Conservation (phyloP, 129 eudicot species). For the Flaveria linearis region DNA sequence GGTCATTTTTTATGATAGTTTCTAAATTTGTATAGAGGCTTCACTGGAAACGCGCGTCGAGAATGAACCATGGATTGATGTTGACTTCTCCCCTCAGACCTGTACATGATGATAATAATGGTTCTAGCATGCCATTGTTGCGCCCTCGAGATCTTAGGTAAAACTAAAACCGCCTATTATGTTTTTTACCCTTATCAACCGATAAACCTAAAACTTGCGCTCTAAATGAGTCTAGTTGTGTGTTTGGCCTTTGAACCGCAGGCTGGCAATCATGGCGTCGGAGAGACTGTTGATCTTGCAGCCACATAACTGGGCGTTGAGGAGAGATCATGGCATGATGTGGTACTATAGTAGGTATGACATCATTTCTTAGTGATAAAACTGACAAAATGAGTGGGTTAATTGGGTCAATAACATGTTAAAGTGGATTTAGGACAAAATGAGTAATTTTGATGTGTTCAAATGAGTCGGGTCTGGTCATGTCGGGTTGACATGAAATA, state of each 20-base stretch:
- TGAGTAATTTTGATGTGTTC: neutral
- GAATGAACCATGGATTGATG: conserved; percentile 73
- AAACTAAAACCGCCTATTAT: neutral
- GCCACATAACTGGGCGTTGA: conserved; percentile 93
- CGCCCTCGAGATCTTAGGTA: conserved; percentile 90
- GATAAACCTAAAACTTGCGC: conserved; percentile 32
- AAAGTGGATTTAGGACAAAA: neutral
- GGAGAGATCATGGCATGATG: conserved; percentile 98
- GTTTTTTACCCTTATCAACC: conserved; percentile 17
- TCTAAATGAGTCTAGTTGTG: conserved; percentile 20
- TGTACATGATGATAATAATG: conserved; percentile 48
- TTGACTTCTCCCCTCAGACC: conserved; percentile 85
- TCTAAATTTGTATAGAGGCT: conserved; percentile 51
- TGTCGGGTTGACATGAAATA: neutral
- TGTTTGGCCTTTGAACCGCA: conserved; percentile 33
- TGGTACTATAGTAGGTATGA: conserved; percentile 71
- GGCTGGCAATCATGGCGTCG: conserved; percentile 95
- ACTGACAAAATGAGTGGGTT: neutral
- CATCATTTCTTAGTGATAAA: neutral
- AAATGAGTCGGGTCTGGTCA: neutral
- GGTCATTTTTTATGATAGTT: conserved; percentile 7
- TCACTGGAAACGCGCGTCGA: conserved; percentile 93
- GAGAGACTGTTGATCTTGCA: conserved; percentile 76
- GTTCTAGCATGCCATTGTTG: conserved; percentile 67
- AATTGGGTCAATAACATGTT: neutral